Evolutionary conservation across 2,329 filamentous ascomycete genomes (phyloP).

Genomic region (Apiospora aurea): DNA sequence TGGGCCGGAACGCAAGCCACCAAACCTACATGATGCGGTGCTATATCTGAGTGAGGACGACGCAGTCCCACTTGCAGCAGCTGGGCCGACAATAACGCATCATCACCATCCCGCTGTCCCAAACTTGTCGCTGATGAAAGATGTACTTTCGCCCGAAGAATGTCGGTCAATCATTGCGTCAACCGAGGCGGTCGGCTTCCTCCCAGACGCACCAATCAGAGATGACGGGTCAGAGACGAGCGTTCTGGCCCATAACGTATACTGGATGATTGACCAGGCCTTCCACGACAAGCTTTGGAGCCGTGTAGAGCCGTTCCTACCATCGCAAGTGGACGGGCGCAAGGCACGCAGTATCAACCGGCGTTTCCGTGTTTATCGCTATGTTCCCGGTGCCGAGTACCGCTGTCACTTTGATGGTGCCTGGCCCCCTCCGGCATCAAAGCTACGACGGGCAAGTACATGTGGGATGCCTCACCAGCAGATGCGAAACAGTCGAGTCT

Average conservation of each 20-base stretch:
- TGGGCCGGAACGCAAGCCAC: slow-evolving; percentile 67
- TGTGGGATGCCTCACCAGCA: slow-evolving; percentile 70
- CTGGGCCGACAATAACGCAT: slow-evolving; percentile 55
- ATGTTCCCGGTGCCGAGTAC: slow-evolving; percentile 76
- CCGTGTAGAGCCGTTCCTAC: slow-evolving; percentile 65
- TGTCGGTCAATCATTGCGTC: slow-evolving; percentile 72
- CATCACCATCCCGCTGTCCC: slow-evolving; percentile 69
- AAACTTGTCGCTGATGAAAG: slow-evolving; percentile 63
- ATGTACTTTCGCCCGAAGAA: slow-evolving; percentile 66
- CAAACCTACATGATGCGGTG: slow-evolving; percentile 71
- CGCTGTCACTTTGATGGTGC: slow-evolving; percentile 75
- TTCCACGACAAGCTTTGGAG: slow-evolving; percentile 71
- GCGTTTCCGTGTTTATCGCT: slow-evolving; percentile 75
- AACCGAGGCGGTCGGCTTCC: slow-evolving; percentile 69
- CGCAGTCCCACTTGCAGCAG: slow-evolving; percentile 58
- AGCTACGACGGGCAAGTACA: slow-evolving; percentile 59
- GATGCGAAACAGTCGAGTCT: slow-evolving; percentile 69
- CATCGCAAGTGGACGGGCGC: slow-evolving; percentile 60
- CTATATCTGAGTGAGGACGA: slow-evolving; percentile 67
- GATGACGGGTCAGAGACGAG: slow-evolving; percentile 67
- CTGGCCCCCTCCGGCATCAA: slow-evolving; percentile 75
- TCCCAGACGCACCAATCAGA: slow-evolving; percentile 71
- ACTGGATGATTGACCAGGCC: slow-evolving; percentile 71
- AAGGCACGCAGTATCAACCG: slow-evolving; percentile 70
- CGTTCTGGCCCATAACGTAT: slow-evolving; percentile 75